phyloP scores from a whole-genome alignment of 495 filamentous ascomycete genomes.

The Lepraria neglecta region DNA sequence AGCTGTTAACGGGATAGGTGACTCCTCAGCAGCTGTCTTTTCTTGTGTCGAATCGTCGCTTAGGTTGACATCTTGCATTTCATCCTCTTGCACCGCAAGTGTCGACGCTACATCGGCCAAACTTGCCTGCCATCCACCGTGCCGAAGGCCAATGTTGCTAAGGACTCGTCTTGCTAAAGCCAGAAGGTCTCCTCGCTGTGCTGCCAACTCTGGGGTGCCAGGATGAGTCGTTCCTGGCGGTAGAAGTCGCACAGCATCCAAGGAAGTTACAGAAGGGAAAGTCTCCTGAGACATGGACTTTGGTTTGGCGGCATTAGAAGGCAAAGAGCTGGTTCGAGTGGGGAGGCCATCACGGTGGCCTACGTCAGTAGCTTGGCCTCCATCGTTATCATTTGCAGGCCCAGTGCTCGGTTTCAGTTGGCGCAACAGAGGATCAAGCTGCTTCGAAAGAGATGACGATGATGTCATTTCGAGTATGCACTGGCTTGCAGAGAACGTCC shows the following conservation, averaged over 20 bases:
- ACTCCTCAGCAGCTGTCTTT: background rate
- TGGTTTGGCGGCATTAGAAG: conserved; percentile 19
- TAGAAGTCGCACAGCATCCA: conserved; percentile 19
- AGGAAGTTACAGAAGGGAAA: conserved; percentile 12
- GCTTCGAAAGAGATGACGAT: conserved; percentile 49
- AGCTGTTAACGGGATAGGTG: conserved; percentile 10
- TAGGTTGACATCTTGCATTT: conserved; percentile 51
- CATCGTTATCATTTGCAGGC: conserved; percentile 31
- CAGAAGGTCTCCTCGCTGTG: conserved; percentile 70
- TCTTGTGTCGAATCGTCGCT: conserved; percentile 28
- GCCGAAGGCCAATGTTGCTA: conserved; percentile 62
- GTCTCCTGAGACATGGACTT: conserved; percentile 5
- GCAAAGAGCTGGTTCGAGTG: conserved; percentile 42
- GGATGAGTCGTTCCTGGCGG: conserved; percentile 42
- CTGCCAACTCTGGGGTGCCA: conserved; percentile 78
- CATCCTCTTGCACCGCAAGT: conserved; percentile 45
- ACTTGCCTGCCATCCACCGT: conserved; percentile 66
- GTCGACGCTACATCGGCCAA: conserved; percentile 52
- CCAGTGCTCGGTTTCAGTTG: conserved; percentile 23
- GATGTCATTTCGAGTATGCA: conserved; percentile 72
- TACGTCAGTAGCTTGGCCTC: conserved; percentile 18
- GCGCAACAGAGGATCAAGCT: conserved; percentile 22
- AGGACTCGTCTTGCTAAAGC: conserved; percentile 72
- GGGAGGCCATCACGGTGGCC: conserved; percentile 31
- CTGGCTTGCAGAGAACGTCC: conserved; percentile 71